These are phyloP conservation scores for Phaeosphaeria sp. DNA, from an alignment of 2,329 filamentous ascomycete genomes.

Conservation along the genomic window DNA sequence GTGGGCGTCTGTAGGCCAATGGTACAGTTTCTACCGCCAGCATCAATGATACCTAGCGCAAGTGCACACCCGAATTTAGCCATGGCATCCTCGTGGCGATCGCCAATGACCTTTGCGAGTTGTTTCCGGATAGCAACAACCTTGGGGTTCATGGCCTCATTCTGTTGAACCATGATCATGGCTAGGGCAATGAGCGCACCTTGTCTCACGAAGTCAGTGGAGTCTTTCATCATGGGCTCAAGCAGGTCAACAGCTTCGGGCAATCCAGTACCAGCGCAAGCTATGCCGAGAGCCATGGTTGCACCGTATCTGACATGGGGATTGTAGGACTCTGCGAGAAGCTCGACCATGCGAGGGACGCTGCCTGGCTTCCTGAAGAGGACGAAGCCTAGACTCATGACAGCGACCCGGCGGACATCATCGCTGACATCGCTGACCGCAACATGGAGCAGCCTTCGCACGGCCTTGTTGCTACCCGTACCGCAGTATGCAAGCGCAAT, in stretches of 20 bases:
- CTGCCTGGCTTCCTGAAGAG: conserved; percentile 97
- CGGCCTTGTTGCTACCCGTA: conserved; percentile 97
- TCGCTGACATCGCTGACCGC: conserved; percentile 98
- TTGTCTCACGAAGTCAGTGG: conserved; percentile 96
- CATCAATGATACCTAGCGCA: conserved; percentile 95
- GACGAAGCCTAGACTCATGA: conserved; percentile 98
- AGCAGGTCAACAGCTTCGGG: conserved; percentile 96
- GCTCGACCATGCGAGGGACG: conserved; percentile 97
- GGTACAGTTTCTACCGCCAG: conserved; percentile 96
- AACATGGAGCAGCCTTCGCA: conserved; percentile 91
- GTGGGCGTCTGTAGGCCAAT: conserved; percentile 98
- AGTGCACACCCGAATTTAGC: conserved; percentile 97
- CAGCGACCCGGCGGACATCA: conserved; percentile 92
- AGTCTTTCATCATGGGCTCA: conserved; percentile 99
- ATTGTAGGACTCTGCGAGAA: conserved; percentile 98
- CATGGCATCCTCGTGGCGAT: conserved; percentile 98
- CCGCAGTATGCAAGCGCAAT: conserved; percentile 97
- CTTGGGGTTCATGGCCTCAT: conserved; percentile 98
- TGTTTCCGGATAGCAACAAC: conserved; percentile 89
- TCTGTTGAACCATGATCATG: conserved; percentile 99
- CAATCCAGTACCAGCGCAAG: conserved; percentile 92
- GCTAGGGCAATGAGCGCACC: conserved; percentile 91
- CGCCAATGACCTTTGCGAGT: conserved; percentile 89
- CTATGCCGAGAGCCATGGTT: conserved; percentile 97
- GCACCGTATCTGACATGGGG: conserved; percentile 97